Conservation (phyloP, 1,284 basidiomycete genomes). For the Apiotrichum veenhuisii region DNA sequence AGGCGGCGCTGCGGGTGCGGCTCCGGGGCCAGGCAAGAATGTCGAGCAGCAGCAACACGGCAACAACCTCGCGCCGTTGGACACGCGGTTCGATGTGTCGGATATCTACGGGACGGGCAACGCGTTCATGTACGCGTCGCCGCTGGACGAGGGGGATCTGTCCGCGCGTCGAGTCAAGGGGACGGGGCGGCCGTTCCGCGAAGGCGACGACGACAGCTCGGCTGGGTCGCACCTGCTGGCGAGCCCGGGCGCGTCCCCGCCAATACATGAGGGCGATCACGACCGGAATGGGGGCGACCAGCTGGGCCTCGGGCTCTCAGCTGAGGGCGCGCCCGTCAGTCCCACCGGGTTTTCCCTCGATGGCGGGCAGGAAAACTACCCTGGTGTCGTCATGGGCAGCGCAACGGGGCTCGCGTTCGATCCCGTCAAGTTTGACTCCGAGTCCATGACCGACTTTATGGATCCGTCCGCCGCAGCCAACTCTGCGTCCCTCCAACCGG, state of each 20-base stretch:
- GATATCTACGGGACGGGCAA: background rate
- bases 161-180: background rate
- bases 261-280: background rate
- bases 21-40: background rate
- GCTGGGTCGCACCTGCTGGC: background rate
- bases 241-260: background rate
- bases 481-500: background rate
- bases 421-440: constrained; percentile 22
- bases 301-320: background rate
- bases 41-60: background rate
- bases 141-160: constrained; percentile 2
- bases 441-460: constrained; percentile 39
- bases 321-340: background rate
- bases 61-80: background rate
- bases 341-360: background rate
- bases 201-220: background rate
- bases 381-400: constrained; percentile 33
- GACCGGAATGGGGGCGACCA: background rate
- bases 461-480: constrained; percentile 26
- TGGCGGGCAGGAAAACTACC: constrained; percentile 15
- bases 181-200: background rate
- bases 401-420: constrained; percentile 28
- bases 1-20: too few species aligned
- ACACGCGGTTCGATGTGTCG: background rate
- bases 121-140: constrained; percentile 1